Percentiles rank a stretch among this genome's conserved stretches.
Evolutionary conservation across 2,329 filamentous ascomycete genomes (phyloP).

Genomic region (Bipolaris gigantea): DNA sequence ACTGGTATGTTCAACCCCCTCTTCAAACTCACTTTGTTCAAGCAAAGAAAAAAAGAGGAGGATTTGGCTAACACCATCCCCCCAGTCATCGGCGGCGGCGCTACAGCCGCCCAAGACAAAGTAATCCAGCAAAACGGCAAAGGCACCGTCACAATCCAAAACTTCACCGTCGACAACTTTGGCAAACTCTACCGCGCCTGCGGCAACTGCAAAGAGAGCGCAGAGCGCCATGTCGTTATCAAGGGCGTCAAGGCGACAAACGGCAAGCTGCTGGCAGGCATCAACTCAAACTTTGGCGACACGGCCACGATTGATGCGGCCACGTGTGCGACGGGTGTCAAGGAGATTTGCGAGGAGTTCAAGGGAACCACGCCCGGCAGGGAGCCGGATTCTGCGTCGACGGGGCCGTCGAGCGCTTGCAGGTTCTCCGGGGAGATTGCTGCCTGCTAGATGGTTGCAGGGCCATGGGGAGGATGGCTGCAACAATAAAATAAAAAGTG

Average conservation of each 20-base stretch:
- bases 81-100: constrained; percentile 46
- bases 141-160: constrained; percentile 45
- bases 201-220: constrained; percentile 53
- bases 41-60: not conserved
- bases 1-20: constrained; percentile 4
- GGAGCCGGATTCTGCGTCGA: constrained; percentile 32
- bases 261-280: constrained; percentile 51
- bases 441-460: constrained; percentile 23
- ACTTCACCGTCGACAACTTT: constrained; percentile 38
- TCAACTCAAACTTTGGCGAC: constrained; percentile 57
- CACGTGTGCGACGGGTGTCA: constrained; percentile 32
- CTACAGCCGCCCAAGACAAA: constrained; percentile 46
- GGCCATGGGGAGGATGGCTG: not conserved
- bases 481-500: no score
- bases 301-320: constrained; percentile 51
- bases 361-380: constrained; percentile 34
- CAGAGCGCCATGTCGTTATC: constrained; percentile 50
- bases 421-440: constrained; percentile 22
- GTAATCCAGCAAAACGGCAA: constrained; percentile 49
- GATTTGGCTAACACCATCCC: not conserved
- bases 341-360: constrained; percentile 41
- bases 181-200: constrained; percentile 53
- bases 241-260: constrained; percentile 49
- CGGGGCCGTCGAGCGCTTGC: constrained; percentile 38
- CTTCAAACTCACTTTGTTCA: not conserved